Evolutionary conservation across 345 rosid genomes (phyloP).

Genomic region (Populus alba): DNA sequence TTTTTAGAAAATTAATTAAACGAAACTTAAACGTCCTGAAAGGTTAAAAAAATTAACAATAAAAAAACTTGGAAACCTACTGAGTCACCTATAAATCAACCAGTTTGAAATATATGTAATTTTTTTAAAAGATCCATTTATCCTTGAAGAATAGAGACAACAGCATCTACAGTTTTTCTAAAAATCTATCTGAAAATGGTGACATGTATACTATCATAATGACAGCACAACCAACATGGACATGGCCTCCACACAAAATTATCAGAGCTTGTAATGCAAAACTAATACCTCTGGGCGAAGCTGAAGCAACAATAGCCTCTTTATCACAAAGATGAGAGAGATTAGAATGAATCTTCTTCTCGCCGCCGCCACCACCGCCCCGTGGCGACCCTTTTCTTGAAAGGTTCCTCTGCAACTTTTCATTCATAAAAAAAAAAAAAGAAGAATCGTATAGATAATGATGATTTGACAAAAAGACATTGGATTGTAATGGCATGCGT

Average conservation of each 20-base stretch:
- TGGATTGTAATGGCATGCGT: slow-evolving; percentile 8
- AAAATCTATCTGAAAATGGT: too few species aligned
- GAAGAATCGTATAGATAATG: background rate
- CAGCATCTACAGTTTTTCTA: too few species aligned
- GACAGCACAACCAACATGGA: background rate
- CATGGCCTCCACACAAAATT: background rate
- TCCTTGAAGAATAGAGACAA: background rate
- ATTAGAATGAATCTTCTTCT: slow-evolving; percentile 44
- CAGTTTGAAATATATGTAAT: background rate
- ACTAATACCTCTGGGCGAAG: slow-evolving; percentile 66
- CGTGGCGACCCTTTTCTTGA: slow-evolving; percentile 72
- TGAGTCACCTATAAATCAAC: background rate
- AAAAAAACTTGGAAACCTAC: background rate
- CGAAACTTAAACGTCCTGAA: background rate
- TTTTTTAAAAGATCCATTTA: background rate
- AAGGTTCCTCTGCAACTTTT: slow-evolving; percentile 66
- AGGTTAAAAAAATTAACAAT: slow-evolving; percentile 7
- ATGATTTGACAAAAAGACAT: background rate
- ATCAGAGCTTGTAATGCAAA: background rate
- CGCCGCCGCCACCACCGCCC: slow-evolving; percentile 27
- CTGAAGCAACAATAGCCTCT: slow-evolving; percentile 37
- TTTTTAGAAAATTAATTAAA: too few species aligned
- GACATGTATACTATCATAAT: background rate
- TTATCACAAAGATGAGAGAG: slow-evolving; percentile 36
- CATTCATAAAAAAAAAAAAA: background rate